Conservation (phyloP, 2,329 filamentous ascomycete species). For the Penicillium nordicum region DNA sequence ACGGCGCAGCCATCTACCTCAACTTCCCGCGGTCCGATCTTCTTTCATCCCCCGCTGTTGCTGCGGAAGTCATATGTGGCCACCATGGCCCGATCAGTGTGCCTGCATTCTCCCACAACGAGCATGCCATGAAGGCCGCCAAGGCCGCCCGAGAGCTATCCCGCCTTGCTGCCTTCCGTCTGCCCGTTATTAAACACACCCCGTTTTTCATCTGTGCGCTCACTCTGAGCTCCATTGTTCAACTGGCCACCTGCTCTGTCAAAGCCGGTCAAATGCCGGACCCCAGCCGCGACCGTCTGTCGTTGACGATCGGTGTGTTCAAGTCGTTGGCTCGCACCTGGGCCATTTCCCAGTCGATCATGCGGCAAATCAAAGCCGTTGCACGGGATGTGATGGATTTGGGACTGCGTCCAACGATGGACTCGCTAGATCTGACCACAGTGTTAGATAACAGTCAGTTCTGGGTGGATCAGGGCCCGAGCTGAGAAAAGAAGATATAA, state of each 20-base stretch:
- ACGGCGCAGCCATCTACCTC: constrained; percentile 64
- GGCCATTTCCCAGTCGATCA: constrained; percentile 67
- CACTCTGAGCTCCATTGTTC: constrained; percentile 74
- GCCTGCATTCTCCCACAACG: constrained; percentile 40
- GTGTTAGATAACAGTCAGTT: constrained; percentile 36
- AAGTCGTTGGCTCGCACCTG: constrained; percentile 67
- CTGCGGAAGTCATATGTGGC: constrained; percentile 48
- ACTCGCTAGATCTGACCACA: constrained; percentile 34
- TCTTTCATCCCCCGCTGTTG: constrained; percentile 51
- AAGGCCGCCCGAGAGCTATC: constrained; percentile 75
- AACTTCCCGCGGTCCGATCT: constrained; percentile 77
- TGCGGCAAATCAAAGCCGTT: constrained; percentile 71
- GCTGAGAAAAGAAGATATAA: constrained; percentile 11
- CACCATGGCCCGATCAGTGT: constrained; percentile 38
- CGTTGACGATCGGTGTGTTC: constrained; percentile 73
- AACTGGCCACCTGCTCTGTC: constrained; percentile 72
- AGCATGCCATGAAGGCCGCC: constrained; percentile 75
- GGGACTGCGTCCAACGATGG: constrained; percentile 36
- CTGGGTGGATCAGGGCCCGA: constrained; percentile 31
- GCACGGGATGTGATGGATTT: constrained; percentile 66
- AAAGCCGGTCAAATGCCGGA: constrained; percentile 57
- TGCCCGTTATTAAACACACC: constrained; percentile 66
- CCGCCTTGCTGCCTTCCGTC: constrained; percentile 61
- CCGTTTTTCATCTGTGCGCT: constrained; percentile 82
- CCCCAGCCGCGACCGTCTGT: constrained; percentile 63